Conservation (phyloP, 202 grass and related monocot species). For the Zoysia matrella region DNA sequence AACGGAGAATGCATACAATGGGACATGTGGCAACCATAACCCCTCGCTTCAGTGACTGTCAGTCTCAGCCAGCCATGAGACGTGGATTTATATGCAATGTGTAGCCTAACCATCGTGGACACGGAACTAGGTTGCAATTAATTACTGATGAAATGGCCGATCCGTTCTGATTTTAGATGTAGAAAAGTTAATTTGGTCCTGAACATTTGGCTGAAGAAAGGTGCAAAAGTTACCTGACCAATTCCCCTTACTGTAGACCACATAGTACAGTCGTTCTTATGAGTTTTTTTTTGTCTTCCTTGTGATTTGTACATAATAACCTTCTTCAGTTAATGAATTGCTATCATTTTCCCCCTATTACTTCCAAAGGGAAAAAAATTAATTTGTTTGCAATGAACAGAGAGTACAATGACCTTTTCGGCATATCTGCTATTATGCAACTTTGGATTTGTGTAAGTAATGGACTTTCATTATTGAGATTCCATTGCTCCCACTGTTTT, state of each 20-base stretch:
- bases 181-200: background rate
- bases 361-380: background rate
- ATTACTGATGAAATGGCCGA: background rate
- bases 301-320: background rate
- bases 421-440: background rate
- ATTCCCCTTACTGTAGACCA: background rate
- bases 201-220: too few relatives aligned
- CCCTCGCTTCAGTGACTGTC: background rate
- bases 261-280: background rate
- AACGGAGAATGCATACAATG: background rate
- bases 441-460: background rate
- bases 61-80: background rate
- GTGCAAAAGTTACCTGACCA: background rate
- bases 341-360: background rate
- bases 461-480: background rate
- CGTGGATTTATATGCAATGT: background rate
- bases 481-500: background rate
- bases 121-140: background rate
- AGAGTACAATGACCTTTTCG: background rate
- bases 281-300: background rate
- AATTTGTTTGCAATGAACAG: too few relatives aligned
- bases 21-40: background rate
- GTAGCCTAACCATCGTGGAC: background rate
- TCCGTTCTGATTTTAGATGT: background rate
- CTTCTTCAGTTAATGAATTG: background rate